Conservation (phyloP, 2,329 filamentous ascomycete genomes). For the Periconia macrospinosa region DNA sequence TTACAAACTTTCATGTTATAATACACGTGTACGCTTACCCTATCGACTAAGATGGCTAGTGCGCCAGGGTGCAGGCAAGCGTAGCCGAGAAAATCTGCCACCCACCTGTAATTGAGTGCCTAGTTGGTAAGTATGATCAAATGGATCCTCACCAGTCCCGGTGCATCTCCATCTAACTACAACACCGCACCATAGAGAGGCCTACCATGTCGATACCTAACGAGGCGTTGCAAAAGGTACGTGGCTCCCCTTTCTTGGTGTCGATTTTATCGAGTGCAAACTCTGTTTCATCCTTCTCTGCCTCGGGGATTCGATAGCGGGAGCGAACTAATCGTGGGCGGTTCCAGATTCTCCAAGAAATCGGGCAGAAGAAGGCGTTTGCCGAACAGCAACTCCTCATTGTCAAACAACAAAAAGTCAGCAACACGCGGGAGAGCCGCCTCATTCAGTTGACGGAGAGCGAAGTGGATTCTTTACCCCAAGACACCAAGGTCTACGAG, state of each 20-base stretch:
- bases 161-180: conserved; percentile 5
- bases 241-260: conserved; percentile 7
- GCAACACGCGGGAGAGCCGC: conserved; percentile 86
- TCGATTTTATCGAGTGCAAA: too few relatives aligned
- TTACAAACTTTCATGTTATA: too few relatives aligned
- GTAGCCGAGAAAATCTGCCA: too few relatives aligned
- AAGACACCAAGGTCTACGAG: conserved; percentile 83
- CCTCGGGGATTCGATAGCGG: too few relatives aligned
- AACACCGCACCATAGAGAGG: conserved; percentile 9
- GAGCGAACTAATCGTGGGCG: conserved; percentile 2
- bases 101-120: too few relatives aligned
- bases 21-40: too few relatives aligned
- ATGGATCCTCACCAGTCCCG: too few relatives aligned
- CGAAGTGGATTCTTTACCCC: conserved; percentile 76
- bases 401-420: conserved; percentile 78
- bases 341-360: conserved; percentile 81
- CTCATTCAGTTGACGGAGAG: conserved; percentile 84
- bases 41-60: too few relatives aligned
- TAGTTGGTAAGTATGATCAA: too few relatives aligned
- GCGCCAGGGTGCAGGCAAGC: too few relatives aligned
- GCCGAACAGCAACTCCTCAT: conserved; percentile 91
- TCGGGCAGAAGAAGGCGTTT: conserved; percentile 83
- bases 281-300: too few relatives aligned
- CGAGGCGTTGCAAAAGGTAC: conserved; percentile 89
- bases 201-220: conserved; percentile 86